phyloP scores from a whole-genome alignment of 2,329 filamentous ascomycete genomes.

The Xenosphaeropsis pyriputrescens region DNA sequence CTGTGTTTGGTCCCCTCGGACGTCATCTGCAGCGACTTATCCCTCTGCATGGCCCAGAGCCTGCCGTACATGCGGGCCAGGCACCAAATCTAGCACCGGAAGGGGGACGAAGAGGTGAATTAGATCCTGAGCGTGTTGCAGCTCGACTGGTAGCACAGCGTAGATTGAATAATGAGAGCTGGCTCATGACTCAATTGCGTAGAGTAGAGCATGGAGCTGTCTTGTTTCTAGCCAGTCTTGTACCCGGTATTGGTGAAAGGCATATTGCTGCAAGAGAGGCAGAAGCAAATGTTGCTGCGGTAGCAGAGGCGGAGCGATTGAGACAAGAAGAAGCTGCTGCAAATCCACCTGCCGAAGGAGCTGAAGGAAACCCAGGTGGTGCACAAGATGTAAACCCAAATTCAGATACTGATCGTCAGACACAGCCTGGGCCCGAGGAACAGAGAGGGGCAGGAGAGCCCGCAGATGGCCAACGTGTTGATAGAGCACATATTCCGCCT shows the following conservation, averaged over 20 bases:
- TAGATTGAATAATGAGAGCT: slow-evolving; percentile 27
- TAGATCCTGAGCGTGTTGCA: slow-evolving; percentile 34
- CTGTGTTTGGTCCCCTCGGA: slow-evolving; percentile 39
- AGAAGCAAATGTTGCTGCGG: slow-evolving; percentile 13
- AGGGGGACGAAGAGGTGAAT: slow-evolving; percentile 9
- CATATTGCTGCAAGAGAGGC: slow-evolving; percentile 32
- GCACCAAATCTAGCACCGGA: slow-evolving; percentile 8
- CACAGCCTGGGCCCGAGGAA: too few species aligned
- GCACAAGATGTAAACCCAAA: background rate
- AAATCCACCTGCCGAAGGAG: slow-evolving; percentile 4
- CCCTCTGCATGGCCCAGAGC: slow-evolving; percentile 29
- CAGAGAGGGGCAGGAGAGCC: too few species aligned
- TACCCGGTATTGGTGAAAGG: slow-evolving; percentile 49
- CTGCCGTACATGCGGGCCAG: slow-evolving; percentile 14
- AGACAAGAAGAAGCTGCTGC: slow-evolving; percentile 3
- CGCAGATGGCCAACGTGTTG: too few species aligned
- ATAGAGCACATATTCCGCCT: too few species aligned
- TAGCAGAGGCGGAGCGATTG: slow-evolving; percentile 7
- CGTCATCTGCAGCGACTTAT: slow-evolving; percentile 45
- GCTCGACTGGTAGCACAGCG: slow-evolving; percentile 35
- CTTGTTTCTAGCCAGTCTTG: slow-evolving; percentile 50
- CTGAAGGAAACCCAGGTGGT: background rate
- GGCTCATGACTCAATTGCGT: slow-evolving; percentile 34
- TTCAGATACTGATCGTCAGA: background rate
- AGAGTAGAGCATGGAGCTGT: slow-evolving; percentile 43